Percentiles rank a stretch among this genome's conserved stretches.
Evolutionary conservation across 768 basidiomycete genomes (phyloP).

Genomic region (Leucocoprinus sp.): DNA sequence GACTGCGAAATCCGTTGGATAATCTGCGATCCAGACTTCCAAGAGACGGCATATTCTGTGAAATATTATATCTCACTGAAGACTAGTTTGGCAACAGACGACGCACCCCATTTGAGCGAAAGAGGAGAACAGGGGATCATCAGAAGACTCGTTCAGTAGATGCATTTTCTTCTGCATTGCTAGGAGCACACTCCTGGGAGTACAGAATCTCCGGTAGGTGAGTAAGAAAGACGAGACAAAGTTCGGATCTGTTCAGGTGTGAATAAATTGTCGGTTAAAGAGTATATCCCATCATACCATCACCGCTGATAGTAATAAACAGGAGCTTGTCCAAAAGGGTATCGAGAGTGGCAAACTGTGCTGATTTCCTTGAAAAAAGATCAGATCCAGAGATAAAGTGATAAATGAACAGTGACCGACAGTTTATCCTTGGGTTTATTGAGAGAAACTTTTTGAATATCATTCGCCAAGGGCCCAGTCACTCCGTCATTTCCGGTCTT

Average conservation of each 20-base stretch:
- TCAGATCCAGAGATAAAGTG: not conserved
- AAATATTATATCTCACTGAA: constrained; percentile 4
- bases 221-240: constrained; percentile 77
- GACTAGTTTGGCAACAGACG: constrained; percentile 1
- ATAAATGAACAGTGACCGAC: constrained; percentile 28
- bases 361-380: constrained; percentile 33
- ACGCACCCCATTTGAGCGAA: constrained; percentile 81
- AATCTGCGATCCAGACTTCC: constrained; percentile 69
- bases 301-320: constrained; percentile 77
- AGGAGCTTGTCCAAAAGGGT: constrained; percentile 77
- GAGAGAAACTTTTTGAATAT: constrained; percentile 17
- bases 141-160: constrained; percentile 59
- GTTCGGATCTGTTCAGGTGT: constrained; percentile 46
- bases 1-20: constrained; percentile 75
- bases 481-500: not conserved
- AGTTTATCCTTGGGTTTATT: constrained; percentile 35
- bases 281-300: constrained; percentile 40
- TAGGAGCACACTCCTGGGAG: constrained; percentile 69
- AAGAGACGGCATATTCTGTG: constrained; percentile 71
- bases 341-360: constrained; percentile 69
- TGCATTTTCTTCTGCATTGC: constrained; percentile 86
- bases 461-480: constrained; percentile 7
- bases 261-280: not conserved
- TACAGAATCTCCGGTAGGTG: constrained; percentile 77
- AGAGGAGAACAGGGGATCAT: constrained; percentile 80